These are phyloP conservation scores for Amesomyces nigricolor DNA, from an alignment of 2,329 filamentous ascomycete species.

Conservation along the genomic window DNA sequence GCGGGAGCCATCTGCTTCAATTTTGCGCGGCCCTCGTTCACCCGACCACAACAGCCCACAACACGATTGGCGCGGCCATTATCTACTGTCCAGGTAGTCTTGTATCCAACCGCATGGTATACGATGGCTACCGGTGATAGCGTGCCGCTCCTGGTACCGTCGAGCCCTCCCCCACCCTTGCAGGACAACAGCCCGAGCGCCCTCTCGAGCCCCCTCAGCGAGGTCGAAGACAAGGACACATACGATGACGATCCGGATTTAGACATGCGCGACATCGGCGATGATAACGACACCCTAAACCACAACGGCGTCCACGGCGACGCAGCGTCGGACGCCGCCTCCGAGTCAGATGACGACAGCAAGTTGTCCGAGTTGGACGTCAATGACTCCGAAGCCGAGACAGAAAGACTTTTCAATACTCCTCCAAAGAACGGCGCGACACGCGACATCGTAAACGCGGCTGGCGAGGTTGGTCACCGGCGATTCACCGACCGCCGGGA, in stretches of 20 bases:
- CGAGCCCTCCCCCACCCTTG: constrained; percentile 43
- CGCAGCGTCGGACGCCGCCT: constrained; percentile 24
- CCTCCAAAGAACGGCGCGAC: constrained; percentile 52
- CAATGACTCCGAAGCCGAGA: constrained; percentile 81
- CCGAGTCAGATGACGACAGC: constrained; percentile 33
- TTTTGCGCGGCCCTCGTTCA: constrained; percentile 22
- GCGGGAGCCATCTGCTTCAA: constrained; percentile 15
- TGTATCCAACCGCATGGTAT: constrained; percentile 20
- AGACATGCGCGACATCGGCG: constrained; percentile 29
- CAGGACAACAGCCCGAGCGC: constrained; percentile 59
- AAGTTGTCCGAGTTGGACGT: constrained; percentile 51
- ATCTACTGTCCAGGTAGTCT: not conserved
- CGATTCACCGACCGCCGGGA: constrained; percentile 47
- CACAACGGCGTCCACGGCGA: constrained; percentile 23
- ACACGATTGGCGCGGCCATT: constrained; percentile 13
- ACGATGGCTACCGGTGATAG: constrained; percentile 48
- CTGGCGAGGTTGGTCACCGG: constrained; percentile 54
- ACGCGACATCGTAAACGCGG: constrained; percentile 37
- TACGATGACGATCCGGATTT: constrained; percentile 60
- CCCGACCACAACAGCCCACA: constrained; percentile 10
- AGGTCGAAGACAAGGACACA: constrained; percentile 74
- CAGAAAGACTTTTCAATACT: constrained; percentile 86
- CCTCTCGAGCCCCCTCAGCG: constrained; percentile 85
- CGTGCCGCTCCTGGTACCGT: constrained; percentile 45
- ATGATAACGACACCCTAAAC: constrained; percentile 16